Base-by-base conservation (phyloP, 2,329 filamentous ascomycete genomes). In the Tricladium varicosporioides region DNA sequence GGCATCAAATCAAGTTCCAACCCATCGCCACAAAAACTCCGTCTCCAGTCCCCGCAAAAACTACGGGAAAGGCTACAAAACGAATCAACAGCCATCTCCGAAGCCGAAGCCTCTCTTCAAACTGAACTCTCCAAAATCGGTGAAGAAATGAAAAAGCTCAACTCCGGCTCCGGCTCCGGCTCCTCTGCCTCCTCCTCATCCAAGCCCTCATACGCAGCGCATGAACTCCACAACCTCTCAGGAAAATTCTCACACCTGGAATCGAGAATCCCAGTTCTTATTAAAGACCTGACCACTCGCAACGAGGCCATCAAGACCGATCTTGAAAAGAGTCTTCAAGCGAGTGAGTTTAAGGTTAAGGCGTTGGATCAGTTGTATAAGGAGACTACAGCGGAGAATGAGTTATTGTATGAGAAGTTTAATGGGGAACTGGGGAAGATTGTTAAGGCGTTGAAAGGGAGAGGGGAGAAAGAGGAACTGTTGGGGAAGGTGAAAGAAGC, bases 371-470 rank as follows among this genome's bases (percentile, higher is more conserved):
- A 95, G 73, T 77, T 96, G 51, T 96, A 95, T 75, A 89, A 91
- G 63, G 91, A 96, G 69, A 84, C 87, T 14, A 91, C 86, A 65
- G 89, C 91, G 0, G 93, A 97, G 76, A 97, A 97, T 66, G 92
- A 97, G 74, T 83, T 93, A 31, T 78, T 97, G 54, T 97, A 97
- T 72, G 89, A 93, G 63, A 87, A 87, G 59, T 96, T 97, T 77
- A 96, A 97, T 67, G 83, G 85, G n/a, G 93, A 97, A 74, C 76
- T 97, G 48, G 88, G 84, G 65, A 91, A 89, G 76, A 89, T 97
- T 59, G 80, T 92, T 45, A 88, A 85, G 71, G 89, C 87, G 43
- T 80, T 94, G 48, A 85, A 84, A 71, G 83, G 84, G 3, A 87
- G 88, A 49, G 88, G 91, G 44, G 91, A 90, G 10, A 89, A 90